Conservation (phyloP, 2,329 filamentous ascomycete species). For the Cladorrhinum sp. region DNA sequence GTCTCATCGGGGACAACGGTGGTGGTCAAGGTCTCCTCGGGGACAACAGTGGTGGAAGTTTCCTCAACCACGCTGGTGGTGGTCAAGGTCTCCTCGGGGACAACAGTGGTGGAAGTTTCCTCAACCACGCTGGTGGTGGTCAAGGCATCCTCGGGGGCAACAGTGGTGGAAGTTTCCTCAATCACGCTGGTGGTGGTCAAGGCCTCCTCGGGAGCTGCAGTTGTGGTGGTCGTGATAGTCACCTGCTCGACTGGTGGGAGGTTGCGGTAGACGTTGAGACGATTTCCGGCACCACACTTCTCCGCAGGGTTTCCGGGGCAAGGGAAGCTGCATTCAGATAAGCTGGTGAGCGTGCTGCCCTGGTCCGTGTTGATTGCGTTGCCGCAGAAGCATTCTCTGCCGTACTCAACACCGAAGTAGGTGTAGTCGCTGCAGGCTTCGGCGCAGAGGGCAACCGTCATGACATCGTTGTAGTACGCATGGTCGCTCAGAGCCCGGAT, state of each 20-base stretch:
- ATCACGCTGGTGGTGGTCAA: neutral
- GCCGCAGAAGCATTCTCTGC: slow-evolving; percentile 23
- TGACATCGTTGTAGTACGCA: slow-evolving; percentile 45
- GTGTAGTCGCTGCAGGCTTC: slow-evolving; percentile 13
- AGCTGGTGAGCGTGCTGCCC: neutral
- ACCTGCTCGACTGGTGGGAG: neutral
- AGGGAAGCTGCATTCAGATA: neutral
- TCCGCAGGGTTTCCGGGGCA: neutral
- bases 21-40: neutral
- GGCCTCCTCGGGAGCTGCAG: neutral
- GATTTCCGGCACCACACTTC: slow-evolving; percentile 3
- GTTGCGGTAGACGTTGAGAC: neutral
- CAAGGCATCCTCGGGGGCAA: neutral
- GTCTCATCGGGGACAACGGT: neutral
- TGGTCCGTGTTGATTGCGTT: slow-evolving; percentile 14
- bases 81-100: neutral
- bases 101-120: neutral
- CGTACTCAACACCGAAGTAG: slow-evolving; percentile 23
- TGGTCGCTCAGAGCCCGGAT: slow-evolving; percentile 13
- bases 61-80: too few relatives aligned
- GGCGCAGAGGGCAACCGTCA: slow-evolving; percentile 24
- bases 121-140: neutral
- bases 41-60: neutral
- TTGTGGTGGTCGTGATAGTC: neutral
- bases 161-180: neutral